Evolutionary conservation across 352 stramenopile species (phyloP), one percentile per base, ranked within the genome.

Genomic region (Elongisporangium senticosum): DNA sequence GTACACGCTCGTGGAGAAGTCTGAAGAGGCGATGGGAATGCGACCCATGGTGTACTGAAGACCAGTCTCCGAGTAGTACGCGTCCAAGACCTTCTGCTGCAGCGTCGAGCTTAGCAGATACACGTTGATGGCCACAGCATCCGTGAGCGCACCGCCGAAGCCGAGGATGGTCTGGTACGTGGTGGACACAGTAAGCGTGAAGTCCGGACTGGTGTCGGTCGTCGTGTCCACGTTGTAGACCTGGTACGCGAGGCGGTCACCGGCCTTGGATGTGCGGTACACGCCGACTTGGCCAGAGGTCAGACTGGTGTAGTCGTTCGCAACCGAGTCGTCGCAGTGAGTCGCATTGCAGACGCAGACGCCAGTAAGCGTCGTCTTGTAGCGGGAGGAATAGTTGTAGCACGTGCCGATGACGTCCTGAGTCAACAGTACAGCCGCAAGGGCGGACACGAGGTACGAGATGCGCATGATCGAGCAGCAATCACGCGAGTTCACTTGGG

Each of bases 71-170:
- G 74, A 78, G 58, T 85, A 95, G 60, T 92, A 92, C 8, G 77
- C 66, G 26, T 91, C 63, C 21, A 90, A 49, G 40, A 88, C 65
- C 57, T 82, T 67, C 11, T 81, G 47, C 56, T 90, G 79, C n/a
- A 86, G 60, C 20, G 57, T 62, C 20, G 57, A 22, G 24, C 78
- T 59, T 58, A 95, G 67, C 60, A 77, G 80, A 63, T 76, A 74
- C 37, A 95, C 67, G 61, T 93, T 89, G 60, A 87, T 84, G 22
- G 81, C 69, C 19, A 78, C 74, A 1, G 82, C 65, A 33, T 96
- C 87, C 10, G 87, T 95, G 74, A 95, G 95, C 1, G 86, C 82
- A 13, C 81, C 86, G 40, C 86, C 86, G 49, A 96, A 96, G 3
- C 82, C 86, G 11, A 89, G 64, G 37, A 95, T 89, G 23, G 76